Evolutionary conservation across 345 rosid genomes (phyloP).

Genomic region (Cardamine occulta): DNA sequence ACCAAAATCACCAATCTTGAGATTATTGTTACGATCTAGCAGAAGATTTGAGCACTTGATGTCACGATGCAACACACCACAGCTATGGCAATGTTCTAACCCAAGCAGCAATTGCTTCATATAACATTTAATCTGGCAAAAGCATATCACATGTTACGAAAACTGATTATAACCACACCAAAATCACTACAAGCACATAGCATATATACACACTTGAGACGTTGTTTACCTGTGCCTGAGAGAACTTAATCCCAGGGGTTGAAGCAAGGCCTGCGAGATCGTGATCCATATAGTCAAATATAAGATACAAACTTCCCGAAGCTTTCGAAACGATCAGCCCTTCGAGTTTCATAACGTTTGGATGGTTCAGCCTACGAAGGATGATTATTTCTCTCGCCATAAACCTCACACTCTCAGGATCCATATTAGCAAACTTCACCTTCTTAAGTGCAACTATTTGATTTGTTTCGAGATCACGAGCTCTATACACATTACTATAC

Average conservation of each 20-base stretch:
- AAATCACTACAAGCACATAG: not conserved
- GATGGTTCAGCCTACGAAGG: slow-evolving; percentile 69
- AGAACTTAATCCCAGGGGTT: slow-evolving; percentile 57
- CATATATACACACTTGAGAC: slow-evolving; percentile 1
- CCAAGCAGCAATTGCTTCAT: slow-evolving; percentile 69
- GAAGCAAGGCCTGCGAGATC: slow-evolving; percentile 71
- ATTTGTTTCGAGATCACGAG: slow-evolving; percentile 70
- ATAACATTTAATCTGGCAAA: slow-evolving; percentile 64
- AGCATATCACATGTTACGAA: slow-evolving; percentile 5
- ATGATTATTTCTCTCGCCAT: slow-evolving; percentile 77
- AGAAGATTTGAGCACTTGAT: slow-evolving; percentile 72
- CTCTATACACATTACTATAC: slow-evolving; percentile 73
- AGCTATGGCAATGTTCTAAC: slow-evolving; percentile 70
- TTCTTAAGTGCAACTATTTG: slow-evolving; percentile 71
- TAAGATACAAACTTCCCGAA: slow-evolving; percentile 67
- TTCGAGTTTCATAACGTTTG: slow-evolving; percentile 74
- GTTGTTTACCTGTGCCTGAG: slow-evolving; percentile 60
- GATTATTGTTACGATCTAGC: slow-evolving; percentile 57
- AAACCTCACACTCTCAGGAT: slow-evolving; percentile 72
- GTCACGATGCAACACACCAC: slow-evolving; percentile 71
- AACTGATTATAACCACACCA: not conserved
- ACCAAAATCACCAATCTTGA: slow-evolving; percentile 76
- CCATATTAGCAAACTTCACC: slow-evolving; percentile 72
- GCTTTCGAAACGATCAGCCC: slow-evolving; percentile 62
- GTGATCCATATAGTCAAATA: slow-evolving; percentile 79